These are phyloP conservation scores for Pyricularia sp. DNA, from an alignment of 2,329 filamentous ascomycete genomes.

Conservation along the genomic window DNA sequence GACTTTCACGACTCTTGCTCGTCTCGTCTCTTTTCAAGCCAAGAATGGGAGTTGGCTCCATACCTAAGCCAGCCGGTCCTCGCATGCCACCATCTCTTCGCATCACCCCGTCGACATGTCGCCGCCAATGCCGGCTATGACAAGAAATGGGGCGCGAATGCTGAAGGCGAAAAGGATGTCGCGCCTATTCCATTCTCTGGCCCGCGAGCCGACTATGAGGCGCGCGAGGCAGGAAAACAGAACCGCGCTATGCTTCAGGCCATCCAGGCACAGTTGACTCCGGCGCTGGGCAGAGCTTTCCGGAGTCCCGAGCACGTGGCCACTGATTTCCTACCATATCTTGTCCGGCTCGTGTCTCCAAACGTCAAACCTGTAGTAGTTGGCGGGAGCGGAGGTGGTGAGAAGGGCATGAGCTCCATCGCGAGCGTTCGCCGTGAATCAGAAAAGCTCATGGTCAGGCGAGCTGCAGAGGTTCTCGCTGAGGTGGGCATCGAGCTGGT, in stretches of 20 bases:
- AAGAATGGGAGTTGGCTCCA: slow-evolving; percentile 85
- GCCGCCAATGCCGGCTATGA: slow-evolving; percentile 28
- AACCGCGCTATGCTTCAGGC: slow-evolving; percentile 65
- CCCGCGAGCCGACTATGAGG: slow-evolving; percentile 70
- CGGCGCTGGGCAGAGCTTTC: slow-evolving; percentile 67
- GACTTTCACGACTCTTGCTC: slow-evolving; percentile 84
- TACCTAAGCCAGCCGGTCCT: slow-evolving; percentile 83
- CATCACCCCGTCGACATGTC: slow-evolving; percentile 52
- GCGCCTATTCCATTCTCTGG: slow-evolving; percentile 69
- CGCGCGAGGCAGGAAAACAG: slow-evolving; percentile 70
- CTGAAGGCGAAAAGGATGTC: slow-evolving; percentile 30
- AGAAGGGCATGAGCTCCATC: slow-evolving; percentile 43
- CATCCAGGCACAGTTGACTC: slow-evolving; percentile 62
- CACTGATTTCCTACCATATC: slow-evolving; percentile 75
- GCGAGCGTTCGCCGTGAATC: slow-evolving; percentile 82
- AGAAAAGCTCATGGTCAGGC: slow-evolving; percentile 71
- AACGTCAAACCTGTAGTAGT: slow-evolving; percentile 88
- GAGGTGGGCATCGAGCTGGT: slow-evolving; percentile 76
- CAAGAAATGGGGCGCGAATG: slow-evolving; percentile 32
- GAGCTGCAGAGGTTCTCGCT: slow-evolving; percentile 74
- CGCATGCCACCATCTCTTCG: slow-evolving; percentile 87
- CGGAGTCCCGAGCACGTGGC: slow-evolving; percentile 69
- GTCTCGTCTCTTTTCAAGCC: slow-evolving; percentile 66
- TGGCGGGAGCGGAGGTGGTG: slow-evolving; percentile 54
- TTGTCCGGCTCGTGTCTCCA: slow-evolving; percentile 75